Conservation (phyloP, 1,284 basidiomycete species). For the Cutaneotrichosporon sp. region DNA sequence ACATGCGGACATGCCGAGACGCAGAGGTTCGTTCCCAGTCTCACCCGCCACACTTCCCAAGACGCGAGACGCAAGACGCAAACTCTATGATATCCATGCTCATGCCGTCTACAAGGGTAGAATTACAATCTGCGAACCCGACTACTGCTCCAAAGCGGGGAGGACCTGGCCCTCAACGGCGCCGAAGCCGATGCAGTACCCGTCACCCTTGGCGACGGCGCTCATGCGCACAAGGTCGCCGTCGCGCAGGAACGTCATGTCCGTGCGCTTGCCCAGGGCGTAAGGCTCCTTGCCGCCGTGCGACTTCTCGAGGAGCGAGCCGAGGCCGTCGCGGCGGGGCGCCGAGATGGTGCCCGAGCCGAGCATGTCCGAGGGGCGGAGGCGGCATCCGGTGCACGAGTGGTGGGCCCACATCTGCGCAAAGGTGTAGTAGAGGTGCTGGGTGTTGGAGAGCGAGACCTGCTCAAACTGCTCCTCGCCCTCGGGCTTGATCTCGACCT, state of each 20-base stretch:
- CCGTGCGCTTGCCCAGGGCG: constrained; percentile 21
- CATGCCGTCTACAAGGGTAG: background rate
- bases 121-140: background rate
- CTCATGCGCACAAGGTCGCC: constrained; percentile 21
- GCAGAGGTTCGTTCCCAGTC: too few species aligned
- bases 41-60: background rate
- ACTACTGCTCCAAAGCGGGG: constrained; percentile 10
- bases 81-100: background rate
- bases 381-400: constrained; percentile 28
- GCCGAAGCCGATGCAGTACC: constrained; percentile 23
- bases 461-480: constrained; percentile 11
- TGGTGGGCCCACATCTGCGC: constrained; percentile 38
- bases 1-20: too few species aligned
- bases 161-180: constrained; percentile 26
- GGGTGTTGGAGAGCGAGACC: constrained; percentile 12
- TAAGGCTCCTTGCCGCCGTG: constrained; percentile 19
- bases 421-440: constrained; percentile 27
- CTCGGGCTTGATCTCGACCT: constrained; percentile 20
- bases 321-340: constrained; percentile 23
- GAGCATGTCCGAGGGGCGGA: constrained; percentile 34
- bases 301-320: constrained; percentile 29
- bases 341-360: constrained; percentile 36
- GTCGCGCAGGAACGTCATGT: constrained; percentile 29
- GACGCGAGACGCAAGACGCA: background rate
- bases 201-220: constrained; percentile 16